A percentile compares a stretch with the other conserved stretches of the same genome.
phyloP scores from a whole-genome alignment of 345 rosid genomes.

The Eucalyptus leucophloia region DNA sequence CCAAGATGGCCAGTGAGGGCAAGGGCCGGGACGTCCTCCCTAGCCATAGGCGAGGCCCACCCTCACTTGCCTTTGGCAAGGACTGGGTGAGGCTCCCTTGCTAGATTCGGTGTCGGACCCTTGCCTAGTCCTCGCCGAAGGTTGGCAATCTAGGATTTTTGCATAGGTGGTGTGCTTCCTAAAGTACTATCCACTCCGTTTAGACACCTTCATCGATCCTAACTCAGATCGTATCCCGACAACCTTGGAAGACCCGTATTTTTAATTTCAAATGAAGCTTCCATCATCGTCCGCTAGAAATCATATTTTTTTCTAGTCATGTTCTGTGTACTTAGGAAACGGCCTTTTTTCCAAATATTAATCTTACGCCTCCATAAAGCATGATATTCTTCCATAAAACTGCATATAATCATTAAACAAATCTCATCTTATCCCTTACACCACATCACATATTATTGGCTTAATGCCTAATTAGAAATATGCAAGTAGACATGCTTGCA shows the following conservation, averaged over 20 bases:
- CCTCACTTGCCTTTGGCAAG: accelerated
- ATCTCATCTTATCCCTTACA: neutral
- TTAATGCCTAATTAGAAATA: neutral
- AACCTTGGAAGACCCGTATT: too few species aligned
- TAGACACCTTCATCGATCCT: too few species aligned
- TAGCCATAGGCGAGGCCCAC: accelerated
- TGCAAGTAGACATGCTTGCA: neutral
- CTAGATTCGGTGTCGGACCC: accelerated
- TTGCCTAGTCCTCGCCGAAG: accelerated
- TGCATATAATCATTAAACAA: neutral
- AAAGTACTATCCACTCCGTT: too few species aligned
- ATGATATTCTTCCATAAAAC: neutral
- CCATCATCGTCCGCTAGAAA: neutral
- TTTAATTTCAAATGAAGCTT: neutral
- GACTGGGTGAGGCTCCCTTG: too few species aligned
- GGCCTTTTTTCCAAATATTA: neutral
- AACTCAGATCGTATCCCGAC: too few species aligned
- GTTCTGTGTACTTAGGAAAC: neutral
- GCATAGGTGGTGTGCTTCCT: too few species aligned
- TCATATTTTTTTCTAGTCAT: neutral
- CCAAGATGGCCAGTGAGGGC: accelerated
- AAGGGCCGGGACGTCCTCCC: accelerated
- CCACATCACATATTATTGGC: neutral
- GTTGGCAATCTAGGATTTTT: accelerated
- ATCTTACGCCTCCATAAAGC: neutral